Percentiles rank a stretch among this genome's conserved stretches.
phyloP scores from a whole-genome alignment of 805 yeast species.

The Pichia pseudocactophila region DNA sequence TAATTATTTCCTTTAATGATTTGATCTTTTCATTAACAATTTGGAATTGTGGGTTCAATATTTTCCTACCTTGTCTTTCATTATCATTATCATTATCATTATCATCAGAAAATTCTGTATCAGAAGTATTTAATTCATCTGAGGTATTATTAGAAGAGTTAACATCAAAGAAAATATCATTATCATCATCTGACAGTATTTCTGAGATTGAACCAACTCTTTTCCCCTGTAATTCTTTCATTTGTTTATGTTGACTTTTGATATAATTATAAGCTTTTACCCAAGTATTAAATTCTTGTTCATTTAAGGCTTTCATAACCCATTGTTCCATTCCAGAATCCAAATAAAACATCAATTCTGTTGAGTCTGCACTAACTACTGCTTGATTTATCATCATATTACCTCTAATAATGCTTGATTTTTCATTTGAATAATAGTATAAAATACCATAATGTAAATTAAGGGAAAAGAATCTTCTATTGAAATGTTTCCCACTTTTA shows the following conservation, averaged over 20 bases:
- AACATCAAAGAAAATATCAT: not conserved
- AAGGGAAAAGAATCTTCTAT: constrained; percentile 74
- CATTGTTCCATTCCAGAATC: constrained; percentile 96
- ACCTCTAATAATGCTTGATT: constrained; percentile 72
- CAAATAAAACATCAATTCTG: constrained; percentile 59
- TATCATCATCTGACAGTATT: not conserved
- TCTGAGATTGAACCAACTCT: not conserved
- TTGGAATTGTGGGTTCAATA: constrained; percentile 3
- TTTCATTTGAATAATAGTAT: constrained; percentile 67
- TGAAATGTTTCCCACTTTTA: constrained; percentile 78
- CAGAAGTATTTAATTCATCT: no score
- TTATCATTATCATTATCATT: not conserved
- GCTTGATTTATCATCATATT: constrained; percentile 82
- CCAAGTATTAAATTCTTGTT: constrained; percentile 73
- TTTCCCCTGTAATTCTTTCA: constrained; percentile 10
- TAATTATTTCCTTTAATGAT: not conserved
- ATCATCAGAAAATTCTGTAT: no score
- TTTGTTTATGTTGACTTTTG: constrained; percentile 24
- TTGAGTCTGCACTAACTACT: constrained; percentile 70
- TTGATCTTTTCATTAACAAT: constrained; percentile 1
- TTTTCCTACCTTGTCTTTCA: not conserved
- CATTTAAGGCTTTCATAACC: constrained; percentile 65
- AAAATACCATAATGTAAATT: constrained; percentile 77
- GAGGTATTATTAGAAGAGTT: not conserved
- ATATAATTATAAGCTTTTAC: constrained; percentile 61